Evolutionary conservation across 192 early-diverging fungal species (phyloP), one percentile per base, ranked within the genome.

Genomic region (Piromyces sp.): DNA sequence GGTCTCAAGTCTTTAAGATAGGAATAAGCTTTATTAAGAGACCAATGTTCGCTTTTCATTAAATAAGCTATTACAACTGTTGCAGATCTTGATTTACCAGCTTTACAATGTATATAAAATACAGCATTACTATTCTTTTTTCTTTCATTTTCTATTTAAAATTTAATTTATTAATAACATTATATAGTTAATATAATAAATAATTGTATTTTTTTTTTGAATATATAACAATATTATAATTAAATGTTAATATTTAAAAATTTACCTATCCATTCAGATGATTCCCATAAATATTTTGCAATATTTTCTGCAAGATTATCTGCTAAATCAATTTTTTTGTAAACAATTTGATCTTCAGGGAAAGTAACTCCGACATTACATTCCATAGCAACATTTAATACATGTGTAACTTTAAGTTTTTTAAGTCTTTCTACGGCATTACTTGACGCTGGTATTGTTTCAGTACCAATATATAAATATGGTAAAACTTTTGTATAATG

Each of bases 1-100:
- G 42, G 42, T 51, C 42, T 51, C 7, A 51, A 51, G 4, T 51
- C 19, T 51, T 51, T 51, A 22, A 51, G 19, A 51, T 51, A 51
- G 19, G 15, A 17, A 51, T 51, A 79, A 11, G 93, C 93, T 30
- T 92, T 84, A 30, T 84, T 84, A 0, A 85, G 80, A 3, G 86
- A 82, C 28, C 93, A 84, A 2, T 82, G 81, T 80, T 88, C 83
- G 13, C 80, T 84, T 81, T 88, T 87, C 93, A 95, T 94, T 79
- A 94, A 78, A 83, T 91, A 95, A 15, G 93, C 92, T 2, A 88
- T 88, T 1, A 89, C 84, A 29, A 92, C 84, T 0, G 93, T 87
- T 29, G 88, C 91, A 82, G 92, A 93, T 78, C 94, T 87, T 26
- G 93, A 94, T 42, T 92, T 89, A 26, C 93, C 93, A 9, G 94